A percentile compares a stretch with the other conserved stretches of the same genome.
Evolutionary conservation across 2,329 filamentous ascomycete genomes (phyloP).

Genomic region (Fusarium phyllophilum): DNA sequence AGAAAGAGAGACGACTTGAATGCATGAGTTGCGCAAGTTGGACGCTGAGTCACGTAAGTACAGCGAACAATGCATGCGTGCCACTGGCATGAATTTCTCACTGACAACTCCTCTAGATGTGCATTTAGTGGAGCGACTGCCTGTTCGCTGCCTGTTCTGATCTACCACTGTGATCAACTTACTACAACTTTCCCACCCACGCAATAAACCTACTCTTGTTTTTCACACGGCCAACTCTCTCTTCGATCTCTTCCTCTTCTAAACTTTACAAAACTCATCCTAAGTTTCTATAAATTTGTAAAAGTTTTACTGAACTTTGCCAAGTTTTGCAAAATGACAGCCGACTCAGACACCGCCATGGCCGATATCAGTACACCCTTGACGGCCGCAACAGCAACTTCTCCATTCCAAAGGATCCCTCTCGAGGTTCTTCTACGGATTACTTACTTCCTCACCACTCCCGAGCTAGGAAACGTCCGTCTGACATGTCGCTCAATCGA

Average conservation of each 20-base stretch:
- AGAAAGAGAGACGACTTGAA: not conserved
- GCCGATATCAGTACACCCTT: not conserved
- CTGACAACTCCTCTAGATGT: not conserved
- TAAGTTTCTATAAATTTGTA: not conserved
- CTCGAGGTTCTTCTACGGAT: conserved; percentile 69
- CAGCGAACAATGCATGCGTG: not conserved
- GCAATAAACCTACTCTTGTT: not conserved
- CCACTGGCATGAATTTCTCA: not conserved
- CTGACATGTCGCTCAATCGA: conserved; percentile 66
- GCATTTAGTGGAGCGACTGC: conserved; percentile 26
- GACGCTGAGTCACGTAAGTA: not conserved
- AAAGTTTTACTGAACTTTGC: not conserved
- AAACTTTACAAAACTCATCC: not conserved
- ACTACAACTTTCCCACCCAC: not conserved
- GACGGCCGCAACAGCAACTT: not conserved
- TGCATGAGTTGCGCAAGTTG: not conserved
- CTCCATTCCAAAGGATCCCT: conserved; percentile 56
- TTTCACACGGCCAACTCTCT: not conserved
- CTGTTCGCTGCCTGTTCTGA: conserved; percentile 29
- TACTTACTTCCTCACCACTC: conserved; percentile 61
- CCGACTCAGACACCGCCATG: conserved; percentile 29
- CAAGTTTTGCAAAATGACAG: conserved; percentile 10
- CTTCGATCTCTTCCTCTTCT: not conserved
- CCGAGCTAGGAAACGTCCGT: conserved; percentile 65
- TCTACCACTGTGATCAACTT: not conserved